These are phyloP conservation scores for Agarophyton chilense DNA, from an alignment of 23 red algal species.

Conservation along the genomic window DNA sequence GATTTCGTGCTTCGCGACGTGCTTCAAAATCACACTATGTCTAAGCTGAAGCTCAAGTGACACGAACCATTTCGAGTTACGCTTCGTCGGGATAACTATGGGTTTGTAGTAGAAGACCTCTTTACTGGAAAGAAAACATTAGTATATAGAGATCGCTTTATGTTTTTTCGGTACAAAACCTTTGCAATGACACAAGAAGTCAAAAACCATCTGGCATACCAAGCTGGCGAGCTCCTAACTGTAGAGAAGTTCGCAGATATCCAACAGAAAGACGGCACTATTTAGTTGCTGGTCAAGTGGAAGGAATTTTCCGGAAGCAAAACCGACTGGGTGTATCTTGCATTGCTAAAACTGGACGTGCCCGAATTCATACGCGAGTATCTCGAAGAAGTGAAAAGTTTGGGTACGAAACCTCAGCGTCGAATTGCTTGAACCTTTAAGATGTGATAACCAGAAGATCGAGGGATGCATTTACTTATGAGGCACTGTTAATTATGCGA, in stretches of 20 bases:
- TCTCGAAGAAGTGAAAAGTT: background rate
- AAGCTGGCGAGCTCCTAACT: background rate
- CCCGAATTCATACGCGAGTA: background rate
- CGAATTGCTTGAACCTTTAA: no score
- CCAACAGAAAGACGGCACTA: background rate
- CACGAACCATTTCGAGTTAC: no score
- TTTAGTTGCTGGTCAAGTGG: background rate
- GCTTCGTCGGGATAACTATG: no score
- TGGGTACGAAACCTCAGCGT: no score
- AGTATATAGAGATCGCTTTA: background rate
- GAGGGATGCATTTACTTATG: no score
- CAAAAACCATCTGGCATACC: constrained; percentile 18
- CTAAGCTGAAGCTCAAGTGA: no score
- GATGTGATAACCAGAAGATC: no score
- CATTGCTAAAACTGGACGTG: background rate
- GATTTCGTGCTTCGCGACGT: no score
- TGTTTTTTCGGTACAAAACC: constrained; percentile 11
- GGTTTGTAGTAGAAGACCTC: background rate
- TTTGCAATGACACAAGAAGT: background rate
- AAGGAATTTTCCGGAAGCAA: background rate
- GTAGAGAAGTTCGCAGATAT: background rate
- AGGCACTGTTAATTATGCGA: no score
- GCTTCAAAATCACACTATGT: no score
- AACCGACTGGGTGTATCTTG: background rate
- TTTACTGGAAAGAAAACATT: constrained; percentile 17